Percentiles rank a stretch among this genome's conserved stretches.
phyloP scores from a whole-genome alignment of 768 basidiomycete genomes.

The Russula compacta region DNA sequence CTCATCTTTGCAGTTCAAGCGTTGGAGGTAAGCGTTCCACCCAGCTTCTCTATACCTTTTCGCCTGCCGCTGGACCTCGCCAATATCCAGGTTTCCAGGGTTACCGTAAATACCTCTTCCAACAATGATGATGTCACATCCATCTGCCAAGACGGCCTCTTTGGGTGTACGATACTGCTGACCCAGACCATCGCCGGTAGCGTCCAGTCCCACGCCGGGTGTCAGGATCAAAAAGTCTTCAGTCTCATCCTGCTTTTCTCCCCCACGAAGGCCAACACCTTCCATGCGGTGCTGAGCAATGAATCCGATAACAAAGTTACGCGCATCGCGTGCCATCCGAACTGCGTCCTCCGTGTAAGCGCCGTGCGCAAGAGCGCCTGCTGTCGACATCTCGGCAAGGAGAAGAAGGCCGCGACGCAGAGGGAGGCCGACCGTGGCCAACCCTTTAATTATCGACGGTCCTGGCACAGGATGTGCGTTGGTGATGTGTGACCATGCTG shows the following conservation, averaged over 20 bases:
- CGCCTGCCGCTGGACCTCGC: constrained; percentile 58
- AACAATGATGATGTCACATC: constrained; percentile 95
- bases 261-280: constrained; percentile 36
- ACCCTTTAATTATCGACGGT: constrained; percentile 88
- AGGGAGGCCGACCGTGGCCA: constrained; percentile 77
- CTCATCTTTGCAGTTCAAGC: background rate
- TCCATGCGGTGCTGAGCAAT: constrained; percentile 87
- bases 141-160: constrained; percentile 69
- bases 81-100: constrained; percentile 35
- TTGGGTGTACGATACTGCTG: constrained; percentile 82
- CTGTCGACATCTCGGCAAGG: constrained; percentile 94
- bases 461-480: constrained; percentile 96
- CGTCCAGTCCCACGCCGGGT: constrained; percentile 84
- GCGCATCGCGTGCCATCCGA: constrained; percentile 73
- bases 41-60: constrained; percentile 77
- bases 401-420: constrained; percentile 80
- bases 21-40: constrained; percentile 80
- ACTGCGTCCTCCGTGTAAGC: constrained; percentile 78
- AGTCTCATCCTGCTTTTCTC: background rate
- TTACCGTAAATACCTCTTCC: constrained; percentile 89
- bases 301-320: constrained; percentile 92
- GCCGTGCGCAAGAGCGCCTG: constrained; percentile 76
- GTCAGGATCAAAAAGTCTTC: constrained; percentile 89
- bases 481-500: constrained; percentile 93
- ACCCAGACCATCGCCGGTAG: constrained; percentile 37